phyloP scores from a whole-genome alignment of 805 yeast genomes.

The Candida tibetensis region DNA sequence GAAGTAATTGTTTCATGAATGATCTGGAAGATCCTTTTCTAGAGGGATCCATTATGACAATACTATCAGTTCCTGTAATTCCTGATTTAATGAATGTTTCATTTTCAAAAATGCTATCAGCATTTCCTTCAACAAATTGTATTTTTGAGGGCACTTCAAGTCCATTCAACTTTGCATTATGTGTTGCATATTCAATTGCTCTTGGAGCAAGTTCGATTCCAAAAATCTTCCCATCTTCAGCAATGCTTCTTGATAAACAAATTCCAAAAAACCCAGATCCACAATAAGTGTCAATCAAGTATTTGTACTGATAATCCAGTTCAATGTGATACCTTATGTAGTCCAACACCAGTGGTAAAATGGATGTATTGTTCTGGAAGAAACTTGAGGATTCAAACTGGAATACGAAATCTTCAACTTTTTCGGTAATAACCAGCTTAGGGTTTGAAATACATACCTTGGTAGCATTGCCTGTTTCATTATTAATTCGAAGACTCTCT shows the following conservation, averaged over 20 bases:
- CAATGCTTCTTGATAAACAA: constrained; percentile 26
- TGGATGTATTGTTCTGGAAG: constrained; percentile 39
- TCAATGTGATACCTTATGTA: constrained; percentile 24
- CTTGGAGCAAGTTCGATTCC: constrained; percentile 40
- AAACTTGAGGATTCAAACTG: constrained; percentile 40
- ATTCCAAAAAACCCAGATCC: constrained; percentile 48
- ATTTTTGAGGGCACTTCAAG: constrained; percentile 25
- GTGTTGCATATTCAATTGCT: constrained; percentile 35
- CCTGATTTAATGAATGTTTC: constrained; percentile 21
- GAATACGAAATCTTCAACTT: constrained; percentile 32
- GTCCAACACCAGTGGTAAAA: constrained; percentile 34
- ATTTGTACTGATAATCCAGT: constrained; percentile 13
- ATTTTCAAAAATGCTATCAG: constrained; percentile 34
- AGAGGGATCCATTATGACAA: constrained; percentile 46
- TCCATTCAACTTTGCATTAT: constrained; percentile 39
- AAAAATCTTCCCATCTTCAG: constrained; percentile 32
- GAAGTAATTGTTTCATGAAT: constrained; percentile 35
- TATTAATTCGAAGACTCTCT: constrained; percentile 30
- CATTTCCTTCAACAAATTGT: constrained; percentile 36
- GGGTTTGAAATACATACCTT: constrained; percentile 25
- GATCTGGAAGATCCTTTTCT: constrained; percentile 38
- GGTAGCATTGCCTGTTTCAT: constrained; percentile 27
- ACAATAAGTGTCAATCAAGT: constrained; percentile 44
- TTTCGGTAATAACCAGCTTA: constrained; percentile 30
- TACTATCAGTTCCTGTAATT: constrained; percentile 30